Percentiles rank a stretch among this genome's conserved stretches.
Conservation (phyloP, 2,329 filamentous ascomycete species). For the Delphinella strobiligena region DNA sequence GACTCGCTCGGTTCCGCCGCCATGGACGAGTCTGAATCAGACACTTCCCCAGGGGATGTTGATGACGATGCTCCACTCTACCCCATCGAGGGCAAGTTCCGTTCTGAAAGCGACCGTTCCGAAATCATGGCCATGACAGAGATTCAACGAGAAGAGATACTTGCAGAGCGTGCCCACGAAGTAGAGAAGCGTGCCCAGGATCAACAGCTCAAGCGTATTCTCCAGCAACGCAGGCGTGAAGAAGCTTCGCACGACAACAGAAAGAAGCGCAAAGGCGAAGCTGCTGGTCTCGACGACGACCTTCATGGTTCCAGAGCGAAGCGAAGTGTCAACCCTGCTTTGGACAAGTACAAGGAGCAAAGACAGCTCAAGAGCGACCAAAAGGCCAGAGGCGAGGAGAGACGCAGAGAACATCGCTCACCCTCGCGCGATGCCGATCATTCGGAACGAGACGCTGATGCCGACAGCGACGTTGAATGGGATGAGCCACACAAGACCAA, state of each 20-base stretch:
- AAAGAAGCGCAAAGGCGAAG: slow-evolving; percentile 63
- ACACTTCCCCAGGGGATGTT: slow-evolving; percentile 37
- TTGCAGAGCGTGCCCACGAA: slow-evolving; percentile 76
- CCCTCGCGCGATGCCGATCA: slow-evolving; percentile 23
- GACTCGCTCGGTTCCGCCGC: slow-evolving; percentile 69
- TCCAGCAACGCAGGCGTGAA: slow-evolving; percentile 54
- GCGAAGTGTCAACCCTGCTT: slow-evolving; percentile 54
- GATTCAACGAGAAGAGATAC: slow-evolving; percentile 78
- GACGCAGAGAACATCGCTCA: slow-evolving; percentile 35
- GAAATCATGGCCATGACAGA: slow-evolving; percentile 78
- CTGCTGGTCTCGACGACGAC: slow-evolving; percentile 65
- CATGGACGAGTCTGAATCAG: slow-evolving; percentile 80
- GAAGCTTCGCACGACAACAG: slow-evolving; percentile 39
- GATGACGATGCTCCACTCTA: slow-evolving; percentile 55
- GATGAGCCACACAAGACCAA: slow-evolving; percentile 46
- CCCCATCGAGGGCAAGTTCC: slow-evolving; percentile 75
- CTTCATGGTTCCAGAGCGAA: slow-evolving; percentile 33
- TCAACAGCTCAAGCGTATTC: slow-evolving; percentile 64
- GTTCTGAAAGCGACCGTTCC: slow-evolving; percentile 40
- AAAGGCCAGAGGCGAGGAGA: slow-evolving; percentile 29
- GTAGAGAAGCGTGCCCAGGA: slow-evolving; percentile 75
- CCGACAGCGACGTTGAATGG: slow-evolving; percentile 72
- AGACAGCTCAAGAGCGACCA: slow-evolving; percentile 43
- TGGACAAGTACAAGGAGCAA: slow-evolving; percentile 57
- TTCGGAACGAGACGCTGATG: slow-evolving; percentile 48